A percentile compares a stretch with the other conserved stretches of the same genome.
These are phyloP conservation scores for Hansenula lynferdii DNA, from an alignment of 1,139 yeast genomes.

Conservation along the genomic window DNA sequence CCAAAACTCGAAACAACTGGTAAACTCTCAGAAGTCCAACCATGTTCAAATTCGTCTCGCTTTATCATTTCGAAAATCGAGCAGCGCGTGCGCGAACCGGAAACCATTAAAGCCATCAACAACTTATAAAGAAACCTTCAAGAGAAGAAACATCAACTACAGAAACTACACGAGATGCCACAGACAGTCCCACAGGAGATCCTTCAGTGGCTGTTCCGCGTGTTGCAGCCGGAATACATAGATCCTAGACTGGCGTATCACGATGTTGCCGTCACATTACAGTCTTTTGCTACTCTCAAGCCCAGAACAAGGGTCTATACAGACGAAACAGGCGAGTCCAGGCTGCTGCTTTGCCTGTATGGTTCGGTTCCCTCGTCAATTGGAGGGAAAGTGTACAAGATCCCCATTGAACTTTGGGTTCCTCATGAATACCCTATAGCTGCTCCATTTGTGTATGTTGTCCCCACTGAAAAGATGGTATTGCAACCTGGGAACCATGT, in stretches of 20 bases:
- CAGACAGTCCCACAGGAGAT: constrained; percentile 34
- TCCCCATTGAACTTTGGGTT: constrained; percentile 75
- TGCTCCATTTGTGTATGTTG: constrained; percentile 60
- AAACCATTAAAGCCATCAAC: no score
- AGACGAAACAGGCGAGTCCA: constrained; percentile 50
- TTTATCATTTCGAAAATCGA: no score
- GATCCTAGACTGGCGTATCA: constrained; percentile 48
- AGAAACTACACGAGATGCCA: no score
- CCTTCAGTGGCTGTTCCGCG: constrained; percentile 54
- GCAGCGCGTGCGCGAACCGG: no score
- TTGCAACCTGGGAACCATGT: constrained; percentile 62
- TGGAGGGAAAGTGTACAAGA: constrained; percentile 27
- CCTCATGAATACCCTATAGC: constrained; percentile 62
- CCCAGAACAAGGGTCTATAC: constrained; percentile 74
- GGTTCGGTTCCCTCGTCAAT: constrained; percentile 46
- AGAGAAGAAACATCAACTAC: no score
- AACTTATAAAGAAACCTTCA: no score
- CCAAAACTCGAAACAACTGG: no score
- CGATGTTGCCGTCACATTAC: constrained; percentile 55
- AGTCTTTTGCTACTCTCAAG: constrained; percentile 44
- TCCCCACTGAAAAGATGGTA: constrained; percentile 43
- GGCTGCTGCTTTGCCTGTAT: constrained; percentile 56
- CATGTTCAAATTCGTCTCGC: no score
- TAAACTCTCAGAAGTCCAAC: no score
- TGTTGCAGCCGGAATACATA: constrained; percentile 45